Base-by-base conservation (phyloP, 1,284 basidiomycete species). In the Tranzscheliella williamsii region DNA sequence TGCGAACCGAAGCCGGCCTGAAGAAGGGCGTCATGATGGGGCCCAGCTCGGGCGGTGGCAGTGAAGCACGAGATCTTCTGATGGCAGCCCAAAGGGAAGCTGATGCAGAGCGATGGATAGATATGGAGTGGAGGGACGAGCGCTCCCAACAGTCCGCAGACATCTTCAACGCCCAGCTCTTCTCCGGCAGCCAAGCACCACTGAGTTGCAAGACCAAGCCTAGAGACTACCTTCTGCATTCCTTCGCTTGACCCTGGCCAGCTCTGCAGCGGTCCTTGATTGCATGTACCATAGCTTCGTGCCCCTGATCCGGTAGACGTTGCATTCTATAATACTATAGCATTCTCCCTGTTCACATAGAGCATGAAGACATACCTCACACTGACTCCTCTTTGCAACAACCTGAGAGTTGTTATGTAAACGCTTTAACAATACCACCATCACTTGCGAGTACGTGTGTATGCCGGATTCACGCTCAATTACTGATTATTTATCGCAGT, bases 31-130 rank as follows among this genome's bases (percentile, higher is more conserved):
- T 55, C 35, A 27, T 39, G 8, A 62, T 62, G 48, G 58, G 52
- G 15, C 47, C 44, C 29, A 42, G 45, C 9, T 41, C 50, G 2
- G 38, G 29, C 15, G 29, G 23, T 12, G 42, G 52, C 36, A 57
- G 58, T 21, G 68, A 67, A 31, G 46, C 57, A 4, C 38, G 58
- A 20, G 61, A 71, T 37, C 38, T 37, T 16, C 58, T 72, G 23
- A 71, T 73, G 68, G 62, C 55, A 5, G 61, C 62, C 6, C 60
- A 70, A 38, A 55, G 73, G 32, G 68, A 71, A 31, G 73, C 73
- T 2, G 75, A 76, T 17, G 70, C 65, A 7, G 74, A 76, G 45
- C 53, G 66, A n/a, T 76, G 74, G 74, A 43, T 76, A 12, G 67
- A 72, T 7, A 36, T 76, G n/a, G 72, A 69, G 29, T 75, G 73